Conservation (phyloP, 139 green algal genomes). For the Nannochloris sp. region DNA sequence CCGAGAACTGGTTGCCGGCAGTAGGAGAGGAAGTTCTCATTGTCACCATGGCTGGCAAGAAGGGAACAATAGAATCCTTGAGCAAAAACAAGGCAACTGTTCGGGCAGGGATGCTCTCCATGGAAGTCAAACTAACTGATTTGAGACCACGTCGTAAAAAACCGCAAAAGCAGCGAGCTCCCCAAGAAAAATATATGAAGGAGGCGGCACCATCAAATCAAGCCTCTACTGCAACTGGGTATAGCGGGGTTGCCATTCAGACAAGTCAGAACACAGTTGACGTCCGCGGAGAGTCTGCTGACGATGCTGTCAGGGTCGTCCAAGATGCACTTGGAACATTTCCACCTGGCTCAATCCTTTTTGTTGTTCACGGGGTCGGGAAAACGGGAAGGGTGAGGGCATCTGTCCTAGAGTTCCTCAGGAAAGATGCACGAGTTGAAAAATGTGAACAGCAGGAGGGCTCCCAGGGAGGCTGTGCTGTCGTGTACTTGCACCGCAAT, state of each 20-base stretch:
- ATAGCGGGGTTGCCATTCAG: constrained; percentile 21
- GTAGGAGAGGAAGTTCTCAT: constrained; percentile 20
- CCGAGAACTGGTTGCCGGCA: constrained; percentile 9
- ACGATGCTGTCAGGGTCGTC: constrained; percentile 18
- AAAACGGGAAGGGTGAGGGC: constrained; percentile 25
- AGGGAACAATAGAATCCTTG: constrained; percentile 11
- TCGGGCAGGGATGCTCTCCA: constrained; percentile 16
- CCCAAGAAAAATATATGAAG: too few species aligned
- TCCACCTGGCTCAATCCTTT: constrained; percentile 16
- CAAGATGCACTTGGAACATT: constrained; percentile 8
- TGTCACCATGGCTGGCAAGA: constrained; percentile 25
- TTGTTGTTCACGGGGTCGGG: constrained; percentile 42
- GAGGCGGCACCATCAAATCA: too few species aligned
- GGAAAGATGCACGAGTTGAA: neutral
- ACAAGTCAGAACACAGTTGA: constrained; percentile 38
- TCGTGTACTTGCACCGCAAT: constrained; percentile 5
- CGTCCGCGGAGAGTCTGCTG: constrained; percentile 20
- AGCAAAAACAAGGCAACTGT: constrained; percentile 18
- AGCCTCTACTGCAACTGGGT: too few species aligned
- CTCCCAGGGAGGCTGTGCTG: constrained; percentile 29
- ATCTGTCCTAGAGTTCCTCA: constrained; percentile 22
- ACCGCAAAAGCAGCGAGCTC: too few species aligned
- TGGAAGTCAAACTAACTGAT: constrained; percentile 20
- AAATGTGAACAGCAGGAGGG: constrained; percentile 17
- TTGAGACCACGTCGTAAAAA: constrained; percentile 6